phyloP scores from a whole-genome alignment of 257 asterid genomes.

The Solanum piurae region DNA sequence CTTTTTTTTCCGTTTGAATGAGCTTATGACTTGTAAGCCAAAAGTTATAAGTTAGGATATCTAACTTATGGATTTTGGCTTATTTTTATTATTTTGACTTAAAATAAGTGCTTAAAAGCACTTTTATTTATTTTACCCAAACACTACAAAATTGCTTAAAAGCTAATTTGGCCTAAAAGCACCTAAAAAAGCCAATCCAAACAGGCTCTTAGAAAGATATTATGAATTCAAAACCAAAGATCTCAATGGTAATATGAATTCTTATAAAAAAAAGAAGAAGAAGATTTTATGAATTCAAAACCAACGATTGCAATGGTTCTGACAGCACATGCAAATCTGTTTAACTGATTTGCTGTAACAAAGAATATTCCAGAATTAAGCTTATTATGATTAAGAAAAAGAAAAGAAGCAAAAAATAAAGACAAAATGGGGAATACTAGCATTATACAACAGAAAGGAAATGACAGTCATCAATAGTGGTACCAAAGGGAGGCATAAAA shows the following conservation, averaged over 20 bases:
- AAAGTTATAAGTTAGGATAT: not conserved
- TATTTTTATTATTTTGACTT: not conserved
- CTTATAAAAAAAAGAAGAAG: not conserved
- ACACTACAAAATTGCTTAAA: not conserved
- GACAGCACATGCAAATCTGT: not conserved
- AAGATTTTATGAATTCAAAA: not conserved
- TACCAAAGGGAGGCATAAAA: not conserved
- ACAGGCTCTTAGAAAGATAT: not conserved
- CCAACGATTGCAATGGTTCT: not conserved
- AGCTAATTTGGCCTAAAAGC: not conserved
- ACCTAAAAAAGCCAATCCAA: not conserved
- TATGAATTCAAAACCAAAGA: not conserved
- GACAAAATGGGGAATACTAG: not conserved
- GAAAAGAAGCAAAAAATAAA: not conserved
- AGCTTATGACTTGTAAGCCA: not conserved
- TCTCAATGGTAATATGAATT: not conserved
- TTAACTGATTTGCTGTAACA: not conserved
- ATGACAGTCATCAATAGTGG: not conserved
- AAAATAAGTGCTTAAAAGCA: not conserved
- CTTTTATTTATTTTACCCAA: not conserved
- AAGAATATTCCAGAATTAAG: not conserved
- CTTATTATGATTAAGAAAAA: not conserved
- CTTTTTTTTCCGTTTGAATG: not conserved
- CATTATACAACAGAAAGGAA: not conserved
- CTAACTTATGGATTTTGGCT: not conserved